Base-by-base conservation (phyloP, 2,329 filamentous ascomycete genomes). In the Aspergillus flavus region DNA sequence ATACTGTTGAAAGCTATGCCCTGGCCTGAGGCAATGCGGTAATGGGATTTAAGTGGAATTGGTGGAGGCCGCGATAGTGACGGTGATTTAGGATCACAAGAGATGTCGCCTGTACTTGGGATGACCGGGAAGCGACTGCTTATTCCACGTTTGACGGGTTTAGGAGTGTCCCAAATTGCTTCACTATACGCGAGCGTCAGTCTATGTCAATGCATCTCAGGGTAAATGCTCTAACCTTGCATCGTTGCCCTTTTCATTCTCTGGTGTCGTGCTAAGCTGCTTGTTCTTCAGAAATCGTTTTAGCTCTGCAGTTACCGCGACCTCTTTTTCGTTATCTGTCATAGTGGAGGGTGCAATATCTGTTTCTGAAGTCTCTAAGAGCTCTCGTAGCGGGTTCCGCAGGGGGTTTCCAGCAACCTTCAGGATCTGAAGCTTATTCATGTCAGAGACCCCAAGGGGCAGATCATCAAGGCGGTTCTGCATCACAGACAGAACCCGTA, bases 381-480 rank as follows among this genome's bases (percentile, higher is more conserved):
- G 83, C 68, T 91, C 88, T 69, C 85, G 87, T 19, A 92, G 90
- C 4, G 93, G 93, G 70, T 94, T 94, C 63, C 85, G 86, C 63
- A 97, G 86, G 10, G 92, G 92, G 70, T 97, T 97, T 53, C 93
- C 93, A 62, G 94, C 91, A 41, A 97, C 87, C 77, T 96, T 97
- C 61, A 98, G 84, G 68, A 96, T 91, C 74, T 94, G 92, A 63
- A 98, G 81, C 61, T 93, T 95, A 61, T 86, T 89, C 91, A 97
- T 96, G 67, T 97, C 93, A 60, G 92, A 93, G 26, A 98, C 81
- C 68, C 92, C 94, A 7, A 91, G 81, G 1, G 94, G 94, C 21
- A 98, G 82, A 69, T 94, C 90, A 67, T 92, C 89, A 70, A 98
- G 92, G 64, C 90, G 87, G 76, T 97, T 97, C 74, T 91, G 92